These are phyloP conservation scores for Nakaseomyces delphensis DNA, from an alignment of 1,139 yeast genomes.

Conservation along the genomic window DNA sequence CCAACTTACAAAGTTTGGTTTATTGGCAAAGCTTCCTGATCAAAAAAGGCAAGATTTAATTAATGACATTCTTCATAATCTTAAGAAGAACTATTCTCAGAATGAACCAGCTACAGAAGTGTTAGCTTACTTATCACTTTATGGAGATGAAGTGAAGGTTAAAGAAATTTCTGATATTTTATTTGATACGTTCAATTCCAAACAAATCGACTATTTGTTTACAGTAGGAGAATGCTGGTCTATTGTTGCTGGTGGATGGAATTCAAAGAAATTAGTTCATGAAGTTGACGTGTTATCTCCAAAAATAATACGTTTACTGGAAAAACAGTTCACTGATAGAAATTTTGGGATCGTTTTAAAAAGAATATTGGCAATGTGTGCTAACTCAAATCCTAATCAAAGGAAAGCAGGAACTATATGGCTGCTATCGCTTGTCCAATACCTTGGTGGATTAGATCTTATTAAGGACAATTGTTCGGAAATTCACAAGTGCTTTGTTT, in stretches of 20 bases:
- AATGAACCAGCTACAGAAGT: slow-evolving; percentile 56
- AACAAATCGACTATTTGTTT: slow-evolving; percentile 66
- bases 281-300: slow-evolving; percentile 39
- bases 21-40: slow-evolving; percentile 34
- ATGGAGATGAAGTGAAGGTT: slow-evolving; percentile 26
- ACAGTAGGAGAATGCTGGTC: slow-evolving; percentile 80
- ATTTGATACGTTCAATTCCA: slow-evolving; percentile 53
- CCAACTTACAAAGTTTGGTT: slow-evolving; percentile 56
- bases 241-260: slow-evolving; percentile 69
- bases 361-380: neutral
- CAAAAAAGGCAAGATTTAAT: slow-evolving; percentile 20
- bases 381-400: slow-evolving; percentile 55
- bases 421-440: slow-evolving; percentile 73
- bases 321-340: slow-evolving; percentile 7
- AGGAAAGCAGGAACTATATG: slow-evolving; percentile 78
- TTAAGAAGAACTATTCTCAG: slow-evolving; percentile 39
- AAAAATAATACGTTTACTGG: slow-evolving; percentile 14
- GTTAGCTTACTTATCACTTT: slow-evolving; percentile 47
- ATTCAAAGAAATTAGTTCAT: slow-evolving; percentile 46
- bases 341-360: neutral
- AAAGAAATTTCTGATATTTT: slow-evolving; percentile 39
- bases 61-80: neutral
- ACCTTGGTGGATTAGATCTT: slow-evolving; percentile 45
- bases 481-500: slow-evolving; percentile 67
- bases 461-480: slow-evolving; percentile 32